Conservation (phyloP, 2,329 filamentous ascomycete species). For the Fusarium nisikadoi region DNA sequence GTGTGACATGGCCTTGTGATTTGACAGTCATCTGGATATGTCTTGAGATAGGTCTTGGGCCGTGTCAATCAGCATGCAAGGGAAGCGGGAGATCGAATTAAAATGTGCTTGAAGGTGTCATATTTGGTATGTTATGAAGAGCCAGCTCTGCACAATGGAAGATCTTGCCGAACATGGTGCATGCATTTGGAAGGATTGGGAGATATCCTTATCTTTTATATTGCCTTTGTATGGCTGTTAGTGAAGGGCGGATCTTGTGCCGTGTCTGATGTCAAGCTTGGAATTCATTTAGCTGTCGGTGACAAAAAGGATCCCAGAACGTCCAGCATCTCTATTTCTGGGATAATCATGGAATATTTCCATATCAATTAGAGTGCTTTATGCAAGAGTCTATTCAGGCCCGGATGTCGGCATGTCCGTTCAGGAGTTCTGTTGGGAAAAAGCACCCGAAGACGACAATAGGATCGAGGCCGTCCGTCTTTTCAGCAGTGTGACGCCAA, state of each 20-base stretch:
- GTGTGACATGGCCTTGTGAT: conserved; percentile 15
- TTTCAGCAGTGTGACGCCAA: conserved; percentile 28
- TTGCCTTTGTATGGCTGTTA: background rate
- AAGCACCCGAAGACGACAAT: background rate
- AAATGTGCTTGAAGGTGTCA: conserved; percentile 6
- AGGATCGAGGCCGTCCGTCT: background rate
- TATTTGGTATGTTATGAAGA: conserved; percentile 8
- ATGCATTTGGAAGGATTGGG: background rate
- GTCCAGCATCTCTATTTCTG: background rate
- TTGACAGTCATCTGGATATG: conserved; percentile 15
- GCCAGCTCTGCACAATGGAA: background rate
- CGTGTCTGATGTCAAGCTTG: background rate
- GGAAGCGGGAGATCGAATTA: conserved; percentile 13
- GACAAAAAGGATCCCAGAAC: background rate
- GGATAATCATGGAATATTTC: background rate
- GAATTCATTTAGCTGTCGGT: background rate
- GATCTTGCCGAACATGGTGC: background rate
- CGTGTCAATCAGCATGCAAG: conserved; percentile 34
- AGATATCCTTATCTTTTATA: background rate
- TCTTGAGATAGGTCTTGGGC: conserved; percentile 16
- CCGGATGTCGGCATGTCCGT: conserved; percentile 10
- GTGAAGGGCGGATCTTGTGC: background rate
- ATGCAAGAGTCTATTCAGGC: conserved; percentile 5
- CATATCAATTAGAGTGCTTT: background rate
- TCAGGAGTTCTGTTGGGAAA: conserved; percentile 6